These are phyloP conservation scores for Stentor roeselii DNA, from an alignment of 73 alveolate species.

Conservation along the genomic window DNA sequence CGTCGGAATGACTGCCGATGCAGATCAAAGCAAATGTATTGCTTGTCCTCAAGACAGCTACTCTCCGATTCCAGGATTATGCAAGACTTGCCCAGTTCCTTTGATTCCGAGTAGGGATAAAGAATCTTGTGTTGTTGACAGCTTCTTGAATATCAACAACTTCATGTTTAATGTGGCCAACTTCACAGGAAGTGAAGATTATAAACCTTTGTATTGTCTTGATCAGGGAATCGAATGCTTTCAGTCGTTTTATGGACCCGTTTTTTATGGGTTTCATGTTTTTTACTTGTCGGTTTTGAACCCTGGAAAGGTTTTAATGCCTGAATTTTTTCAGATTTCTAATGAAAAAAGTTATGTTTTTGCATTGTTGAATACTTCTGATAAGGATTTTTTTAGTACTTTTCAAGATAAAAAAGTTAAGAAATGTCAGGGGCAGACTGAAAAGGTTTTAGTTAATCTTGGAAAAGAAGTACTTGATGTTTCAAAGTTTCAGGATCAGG, in stretches of 20 bases:
- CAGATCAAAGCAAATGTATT: background rate
- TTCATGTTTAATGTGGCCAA: background rate
- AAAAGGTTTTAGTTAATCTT: background rate
- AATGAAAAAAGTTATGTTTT: background rate
- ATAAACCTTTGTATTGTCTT: background rate
- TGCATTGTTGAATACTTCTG: background rate
- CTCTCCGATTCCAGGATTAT: background rate
- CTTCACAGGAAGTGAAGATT: background rate
- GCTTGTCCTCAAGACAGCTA: background rate
- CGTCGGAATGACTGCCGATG: background rate
- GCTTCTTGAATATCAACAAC: background rate
- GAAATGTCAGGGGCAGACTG: background rate
- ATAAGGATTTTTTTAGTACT: no score
- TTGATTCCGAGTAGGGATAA: background rate
- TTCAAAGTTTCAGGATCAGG: no score
- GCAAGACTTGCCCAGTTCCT: background rate
- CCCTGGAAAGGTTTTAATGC: background rate
- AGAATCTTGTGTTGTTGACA: background rate
- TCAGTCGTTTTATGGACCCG: conserved; percentile 8
- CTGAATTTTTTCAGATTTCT: background rate
- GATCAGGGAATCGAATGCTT: background rate
- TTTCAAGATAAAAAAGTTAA: background rate
- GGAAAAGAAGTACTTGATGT: background rate
- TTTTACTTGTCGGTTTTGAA: conserved; percentile 8
- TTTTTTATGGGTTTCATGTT: background rate